phyloP scores from a whole-genome alignment of 169 alveolate genomes.

The Plasmodium vivax region DNA sequence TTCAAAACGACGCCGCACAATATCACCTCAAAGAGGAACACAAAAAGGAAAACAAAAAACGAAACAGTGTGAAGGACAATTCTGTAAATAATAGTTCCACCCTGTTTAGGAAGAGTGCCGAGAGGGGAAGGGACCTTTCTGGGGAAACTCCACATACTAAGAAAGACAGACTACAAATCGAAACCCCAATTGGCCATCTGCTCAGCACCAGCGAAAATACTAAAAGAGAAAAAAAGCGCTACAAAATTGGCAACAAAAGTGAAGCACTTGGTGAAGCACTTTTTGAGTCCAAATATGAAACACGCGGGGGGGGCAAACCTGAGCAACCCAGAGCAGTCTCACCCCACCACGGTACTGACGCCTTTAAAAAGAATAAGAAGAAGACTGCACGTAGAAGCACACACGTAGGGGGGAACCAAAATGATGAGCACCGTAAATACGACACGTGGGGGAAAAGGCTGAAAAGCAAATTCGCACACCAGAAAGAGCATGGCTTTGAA shows the following conservation, averaged over 20 bases:
- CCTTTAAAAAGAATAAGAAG: not conserved
- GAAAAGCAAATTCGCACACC: not conserved
- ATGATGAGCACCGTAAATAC: not conserved
- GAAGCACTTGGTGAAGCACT: not conserved
- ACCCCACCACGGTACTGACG: not conserved
- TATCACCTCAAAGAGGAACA: not conserved
- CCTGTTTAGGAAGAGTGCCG: not conserved
- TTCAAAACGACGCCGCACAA: not conserved
- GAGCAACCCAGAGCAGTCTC: not conserved
- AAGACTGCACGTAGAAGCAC: not conserved
- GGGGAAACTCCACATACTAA: not conserved
- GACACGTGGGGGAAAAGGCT: not conserved
- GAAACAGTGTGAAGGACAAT: not conserved
- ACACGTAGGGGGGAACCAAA: not conserved
- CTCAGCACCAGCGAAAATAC: not conserved
- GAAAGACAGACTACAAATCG: not conserved
- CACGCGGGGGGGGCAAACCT: not conserved
- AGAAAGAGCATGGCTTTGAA: not conserved
- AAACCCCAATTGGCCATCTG: not conserved
- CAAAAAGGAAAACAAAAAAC: not conserved
- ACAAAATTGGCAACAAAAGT: not conserved
- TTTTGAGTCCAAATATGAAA: conserved; percentile 19
- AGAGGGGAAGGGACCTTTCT: not conserved
- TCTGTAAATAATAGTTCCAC: not conserved
- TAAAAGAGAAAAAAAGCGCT: not conserved